These are phyloP conservation scores for Cryptosporidium meleagridis DNA, from an alignment of 169 alveolate genomes.

Conservation along the genomic window DNA sequence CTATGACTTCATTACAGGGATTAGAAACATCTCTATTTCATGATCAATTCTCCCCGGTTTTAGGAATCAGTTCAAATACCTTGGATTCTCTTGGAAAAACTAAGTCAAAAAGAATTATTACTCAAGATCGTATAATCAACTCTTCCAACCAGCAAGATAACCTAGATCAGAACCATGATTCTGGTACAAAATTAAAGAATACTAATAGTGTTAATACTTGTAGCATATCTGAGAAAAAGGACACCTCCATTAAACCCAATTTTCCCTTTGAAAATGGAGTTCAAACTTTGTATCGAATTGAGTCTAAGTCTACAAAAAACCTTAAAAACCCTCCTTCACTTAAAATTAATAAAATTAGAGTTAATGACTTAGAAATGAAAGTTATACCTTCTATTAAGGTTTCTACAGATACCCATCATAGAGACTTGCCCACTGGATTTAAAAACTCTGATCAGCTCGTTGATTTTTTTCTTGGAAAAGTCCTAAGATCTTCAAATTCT, in stretches of 20 bases:
- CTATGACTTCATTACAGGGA: constrained; percentile 46
- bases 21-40: constrained; percentile 19
- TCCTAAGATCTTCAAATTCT: constrained; percentile 39
- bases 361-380: constrained; percentile 7
- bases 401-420: background rate
- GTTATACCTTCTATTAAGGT: constrained; percentile 25
- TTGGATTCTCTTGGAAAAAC: background rate
- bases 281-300: background rate
- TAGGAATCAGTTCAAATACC: background rate
- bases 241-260: background rate
- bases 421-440: constrained; percentile 9
- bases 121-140: background rate
- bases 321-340: background rate
- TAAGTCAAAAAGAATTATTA: background rate
- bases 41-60: constrained; percentile 21
- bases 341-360: background rate
- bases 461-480: constrained; percentile 22
- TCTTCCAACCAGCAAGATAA: background rate
- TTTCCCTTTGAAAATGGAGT: background rate
- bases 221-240: background rate
- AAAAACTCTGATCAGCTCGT: constrained; percentile 54
- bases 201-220: background rate
- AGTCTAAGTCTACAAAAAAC: background rate
- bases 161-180: background rate
- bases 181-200: background rate